Percentiles rank a stretch among this genome's conserved stretches.
Evolutionary conservation across 2,329 filamentous ascomycete species (phyloP).

Genomic region (Cladophialophora chaetospira): DNA sequence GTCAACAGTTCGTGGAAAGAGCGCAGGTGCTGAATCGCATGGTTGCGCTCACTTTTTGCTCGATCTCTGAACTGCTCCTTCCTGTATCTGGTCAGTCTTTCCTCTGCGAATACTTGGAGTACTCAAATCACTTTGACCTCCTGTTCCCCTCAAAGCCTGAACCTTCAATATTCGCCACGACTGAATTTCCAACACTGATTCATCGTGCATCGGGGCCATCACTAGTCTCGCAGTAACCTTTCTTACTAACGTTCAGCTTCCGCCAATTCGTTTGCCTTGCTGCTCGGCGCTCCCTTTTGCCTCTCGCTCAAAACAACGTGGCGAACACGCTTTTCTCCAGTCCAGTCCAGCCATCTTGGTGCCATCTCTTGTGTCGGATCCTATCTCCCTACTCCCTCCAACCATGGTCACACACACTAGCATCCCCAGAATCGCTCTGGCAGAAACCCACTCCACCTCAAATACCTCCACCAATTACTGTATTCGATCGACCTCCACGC

Average conservation of each 20-base stretch:
- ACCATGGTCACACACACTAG: background rate
- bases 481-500: background rate
- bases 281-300: background rate
- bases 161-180: background rate
- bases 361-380: background rate
- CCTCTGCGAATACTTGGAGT: no score
- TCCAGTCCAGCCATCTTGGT: background rate
- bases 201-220: background rate
- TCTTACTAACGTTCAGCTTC: slow-evolving; percentile 4
- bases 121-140: no score
- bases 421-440: background rate
- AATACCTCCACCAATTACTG: background rate
- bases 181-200: background rate
- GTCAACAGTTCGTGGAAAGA: no score
- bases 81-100: no score
- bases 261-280: background rate
- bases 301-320: background rate
- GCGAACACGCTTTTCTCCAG: background rate
- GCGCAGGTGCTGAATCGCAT: no score
- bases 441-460: background rate
- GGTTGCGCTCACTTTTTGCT: no score
- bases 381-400: background rate
- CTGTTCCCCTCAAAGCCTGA: no score
- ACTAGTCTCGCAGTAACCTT: slow-evolving; percentile 6
- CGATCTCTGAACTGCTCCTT: no score